Conservation (phyloP, 2,329 filamentous ascomycete genomes). For the Colletotrichum musae region DNA sequence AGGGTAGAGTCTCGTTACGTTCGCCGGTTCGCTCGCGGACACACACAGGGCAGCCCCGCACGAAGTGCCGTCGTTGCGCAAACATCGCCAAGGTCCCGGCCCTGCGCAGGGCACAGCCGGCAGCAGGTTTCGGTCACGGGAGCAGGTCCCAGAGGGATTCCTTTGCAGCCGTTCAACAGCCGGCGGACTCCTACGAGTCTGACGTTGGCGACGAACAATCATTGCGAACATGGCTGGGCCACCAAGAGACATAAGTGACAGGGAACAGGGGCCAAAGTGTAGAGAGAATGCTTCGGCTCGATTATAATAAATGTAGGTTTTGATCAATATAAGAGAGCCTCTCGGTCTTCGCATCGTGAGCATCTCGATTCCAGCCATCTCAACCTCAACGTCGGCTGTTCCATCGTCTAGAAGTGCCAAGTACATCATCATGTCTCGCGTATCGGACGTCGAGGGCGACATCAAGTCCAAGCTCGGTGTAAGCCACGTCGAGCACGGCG, state of each 20-base stretch:
- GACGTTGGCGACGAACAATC: conserved; percentile 12
- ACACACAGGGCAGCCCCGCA: conserved; percentile 32
- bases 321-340: too few species aligned
- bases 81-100: not conserved
- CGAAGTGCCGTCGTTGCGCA: not conserved
- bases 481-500: conserved; percentile 42
- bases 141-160: not conserved
- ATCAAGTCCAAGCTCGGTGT: conserved; percentile 39
- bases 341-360: too few species aligned
- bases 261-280: too few species aligned
- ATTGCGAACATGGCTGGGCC: too few species aligned
- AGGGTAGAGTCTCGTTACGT: too few species aligned
- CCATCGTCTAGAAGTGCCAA: not conserved
- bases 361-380: too few species aligned
- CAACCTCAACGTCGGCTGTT: not conserved
- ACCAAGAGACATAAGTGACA: too few species aligned
- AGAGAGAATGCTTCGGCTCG: too few species aligned
- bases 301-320: too few species aligned
- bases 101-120: conserved; percentile 21
- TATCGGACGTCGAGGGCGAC: conserved; percentile 45
- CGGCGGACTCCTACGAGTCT: not conserved
- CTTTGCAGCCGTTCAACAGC: conserved; percentile 26
- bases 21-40: not conserved
- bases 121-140: conserved; percentile 20
- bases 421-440: conserved; percentile 22